phyloP scores from a whole-genome alignment of 495 filamentous ascomycete genomes.

The Daldinia decipiens region DNA sequence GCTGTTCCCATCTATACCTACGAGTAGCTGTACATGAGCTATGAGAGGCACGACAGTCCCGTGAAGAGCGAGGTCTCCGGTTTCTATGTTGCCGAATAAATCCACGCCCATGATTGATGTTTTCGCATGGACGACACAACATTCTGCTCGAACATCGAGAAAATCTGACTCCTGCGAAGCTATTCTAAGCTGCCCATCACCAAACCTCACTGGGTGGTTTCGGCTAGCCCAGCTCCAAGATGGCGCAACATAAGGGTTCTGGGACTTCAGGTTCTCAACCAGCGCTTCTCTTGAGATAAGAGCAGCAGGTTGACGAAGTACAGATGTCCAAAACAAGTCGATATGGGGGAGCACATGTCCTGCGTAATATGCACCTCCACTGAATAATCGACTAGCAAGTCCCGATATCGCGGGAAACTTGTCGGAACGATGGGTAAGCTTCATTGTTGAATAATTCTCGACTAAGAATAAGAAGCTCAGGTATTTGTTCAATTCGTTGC shows the following conservation, averaged over 20 bases:
- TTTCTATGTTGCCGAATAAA: neutral
- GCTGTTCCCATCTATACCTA: neutral
- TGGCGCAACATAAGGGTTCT: neutral
- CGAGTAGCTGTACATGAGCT: neutral
- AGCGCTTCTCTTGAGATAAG: neutral
- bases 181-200: neutral
- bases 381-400: slow-evolving; percentile 18
- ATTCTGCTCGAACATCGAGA: neutral
- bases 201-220: neutral
- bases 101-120: neutral
- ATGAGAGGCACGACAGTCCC: neutral
- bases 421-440: slow-evolving; percentile 17
- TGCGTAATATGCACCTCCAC: neutral
- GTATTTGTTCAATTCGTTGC: neutral
- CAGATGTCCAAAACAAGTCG: neutral
- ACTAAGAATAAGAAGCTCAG: slow-evolving; percentile 5
- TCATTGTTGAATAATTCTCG: slow-evolving; percentile 12
- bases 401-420: slow-evolving; percentile 32
- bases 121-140: neutral
- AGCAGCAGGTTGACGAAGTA: neutral
- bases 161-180: neutral
- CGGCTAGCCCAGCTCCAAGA: slow-evolving; percentile 2
- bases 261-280: neutral
- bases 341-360: neutral
- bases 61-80: neutral